Evolutionary conservation across 2,329 filamentous ascomycete species (phyloP).

Genomic region (Colletotrichum neosansevieriae): DNA sequence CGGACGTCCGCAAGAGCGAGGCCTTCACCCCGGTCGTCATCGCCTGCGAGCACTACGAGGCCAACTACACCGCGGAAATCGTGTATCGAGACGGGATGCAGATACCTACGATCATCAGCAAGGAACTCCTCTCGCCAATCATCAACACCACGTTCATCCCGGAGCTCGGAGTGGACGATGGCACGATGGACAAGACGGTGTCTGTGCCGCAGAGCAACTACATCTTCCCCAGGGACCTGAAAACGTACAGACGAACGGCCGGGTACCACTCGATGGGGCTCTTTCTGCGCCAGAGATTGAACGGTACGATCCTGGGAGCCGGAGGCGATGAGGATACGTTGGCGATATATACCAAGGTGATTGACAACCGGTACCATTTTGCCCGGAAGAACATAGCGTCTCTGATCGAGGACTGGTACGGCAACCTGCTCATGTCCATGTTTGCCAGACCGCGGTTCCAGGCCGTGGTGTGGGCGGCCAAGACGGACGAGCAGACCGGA

Average conservation of each 20-base stretch:
- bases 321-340: slow-evolving; percentile 45
- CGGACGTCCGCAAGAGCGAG: slow-evolving; percentile 3
- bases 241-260: slow-evolving; percentile 46
- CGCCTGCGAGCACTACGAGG: slow-evolving; percentile 51
- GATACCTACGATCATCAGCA: slow-evolving; percentile 40
- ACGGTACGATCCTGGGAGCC: slow-evolving; percentile 46
- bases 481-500: slow-evolving; percentile 31
- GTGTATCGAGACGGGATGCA: slow-evolving; percentile 45
- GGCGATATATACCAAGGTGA: slow-evolving; percentile 54
- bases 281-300: slow-evolving; percentile 46
- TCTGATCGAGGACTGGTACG: slow-evolving; percentile 46
- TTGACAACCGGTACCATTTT: slow-evolving; percentile 47
- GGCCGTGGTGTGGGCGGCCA: slow-evolving; percentile 48
- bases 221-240: slow-evolving; percentile 43
- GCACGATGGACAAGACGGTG: slow-evolving; percentile 48
- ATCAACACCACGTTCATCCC: slow-evolving; percentile 46
- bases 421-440: slow-evolving; percentile 51
- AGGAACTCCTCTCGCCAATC: slow-evolving; percentile 43
- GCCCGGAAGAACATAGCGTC: slow-evolving; percentile 42
- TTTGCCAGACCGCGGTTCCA: slow-evolving; percentile 50
- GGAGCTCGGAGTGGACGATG: slow-evolving; percentile 45
- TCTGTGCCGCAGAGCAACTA: slow-evolving; percentile 45
- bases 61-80: slow-evolving; percentile 47
- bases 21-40: slow-evolving; percentile 49
- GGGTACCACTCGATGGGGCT: slow-evolving; percentile 49